Percentiles rank a stretch among this genome's conserved stretches.
Evolutionary conservation across 2,329 filamentous ascomycete species (phyloP).

Genomic region (Westerdykella ornata): DNA sequence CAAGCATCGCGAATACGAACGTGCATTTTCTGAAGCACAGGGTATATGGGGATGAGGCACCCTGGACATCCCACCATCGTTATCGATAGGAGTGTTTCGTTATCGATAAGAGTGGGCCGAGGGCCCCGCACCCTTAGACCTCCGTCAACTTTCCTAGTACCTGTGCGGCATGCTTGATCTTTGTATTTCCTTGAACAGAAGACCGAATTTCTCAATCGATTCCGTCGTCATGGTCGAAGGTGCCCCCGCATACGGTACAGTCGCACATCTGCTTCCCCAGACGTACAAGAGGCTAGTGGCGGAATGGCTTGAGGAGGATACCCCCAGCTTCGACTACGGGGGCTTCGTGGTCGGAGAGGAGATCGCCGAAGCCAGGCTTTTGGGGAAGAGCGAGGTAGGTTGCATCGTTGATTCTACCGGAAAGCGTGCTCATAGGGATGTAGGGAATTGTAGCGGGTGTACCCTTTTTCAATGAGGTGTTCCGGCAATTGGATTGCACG

Average conservation of each 20-base stretch:
- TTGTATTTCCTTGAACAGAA: too few species aligned
- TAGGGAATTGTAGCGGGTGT: constrained; percentile 80
- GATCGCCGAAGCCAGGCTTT: constrained; percentile 44
- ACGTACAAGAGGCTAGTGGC: constrained; percentile 77
- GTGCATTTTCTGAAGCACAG: too few species aligned
- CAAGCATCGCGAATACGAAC: too few species aligned
- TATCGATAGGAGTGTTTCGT: constrained; percentile 2
- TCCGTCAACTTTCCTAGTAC: not conserved
- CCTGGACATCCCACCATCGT: not conserved
- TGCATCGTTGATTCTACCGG: not conserved
- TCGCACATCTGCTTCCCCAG: constrained; percentile 70
- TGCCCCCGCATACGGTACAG: constrained; percentile 52
- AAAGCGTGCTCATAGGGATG: not conserved
- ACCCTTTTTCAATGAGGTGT: constrained; percentile 93
- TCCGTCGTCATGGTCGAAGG: constrained; percentile 39
- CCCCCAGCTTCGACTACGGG: constrained; percentile 92
- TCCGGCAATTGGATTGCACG: constrained; percentile 78
- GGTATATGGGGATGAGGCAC: too few species aligned
- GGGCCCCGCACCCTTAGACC: not conserved
- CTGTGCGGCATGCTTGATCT: not conserved
- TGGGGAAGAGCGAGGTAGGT: constrained; percentile 52
- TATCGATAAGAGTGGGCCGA: constrained; percentile 2
- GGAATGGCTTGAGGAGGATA: constrained; percentile 90
- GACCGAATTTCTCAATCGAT: not conserved
- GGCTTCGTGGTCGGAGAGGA: constrained; percentile 87